These are phyloP conservation scores for Lipomyces starkeyi DNA, from an alignment of 805 yeast genomes.

Conservation along the genomic window DNA sequence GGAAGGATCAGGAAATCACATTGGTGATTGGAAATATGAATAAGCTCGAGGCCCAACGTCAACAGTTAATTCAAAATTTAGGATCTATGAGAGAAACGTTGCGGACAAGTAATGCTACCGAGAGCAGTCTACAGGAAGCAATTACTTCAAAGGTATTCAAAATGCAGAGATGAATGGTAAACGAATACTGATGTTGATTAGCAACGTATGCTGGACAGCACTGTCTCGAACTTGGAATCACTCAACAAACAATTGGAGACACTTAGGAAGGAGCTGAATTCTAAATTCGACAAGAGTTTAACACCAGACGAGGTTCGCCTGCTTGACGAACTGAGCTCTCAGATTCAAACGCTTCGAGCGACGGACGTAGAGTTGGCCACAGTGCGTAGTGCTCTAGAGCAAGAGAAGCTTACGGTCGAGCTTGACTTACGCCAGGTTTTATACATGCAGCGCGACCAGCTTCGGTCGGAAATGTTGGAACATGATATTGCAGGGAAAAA, in stretches of 20 bases:
- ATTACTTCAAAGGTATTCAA: slow-evolving; percentile 33
- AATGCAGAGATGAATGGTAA: neutral
- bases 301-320: slow-evolving; percentile 55
- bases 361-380: slow-evolving; percentile 51
- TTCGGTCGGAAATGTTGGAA: slow-evolving; percentile 42
- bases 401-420: slow-evolving; percentile 54
- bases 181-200: slow-evolving; percentile 15
- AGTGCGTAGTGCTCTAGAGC: slow-evolving; percentile 54
- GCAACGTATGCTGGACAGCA: slow-evolving; percentile 53
- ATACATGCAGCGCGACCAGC: slow-evolving; percentile 57
- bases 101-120: slow-evolving; percentile 13
- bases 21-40: slow-evolving; percentile 54
- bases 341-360: slow-evolving; percentile 28
- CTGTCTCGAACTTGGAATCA: slow-evolving; percentile 47
- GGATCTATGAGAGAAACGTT: slow-evolving; percentile 54
- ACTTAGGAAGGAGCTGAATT: slow-evolving; percentile 55
- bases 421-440: slow-evolving; percentile 66
- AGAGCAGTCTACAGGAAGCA: slow-evolving; percentile 25
- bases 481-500: slow-evolving; percentile 34
- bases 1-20: slow-evolving; percentile 60
- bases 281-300: slow-evolving; percentile 61
- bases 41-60: slow-evolving; percentile 49
- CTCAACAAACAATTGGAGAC: slow-evolving; percentile 54
- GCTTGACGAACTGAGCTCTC: slow-evolving; percentile 47
- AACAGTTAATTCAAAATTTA: slow-evolving; percentile 50